Evolutionary conservation across 805 yeast species (phyloP), one percentile per base, ranked within the genome.

Genomic region (Hagleromyces aurorensis): DNA sequence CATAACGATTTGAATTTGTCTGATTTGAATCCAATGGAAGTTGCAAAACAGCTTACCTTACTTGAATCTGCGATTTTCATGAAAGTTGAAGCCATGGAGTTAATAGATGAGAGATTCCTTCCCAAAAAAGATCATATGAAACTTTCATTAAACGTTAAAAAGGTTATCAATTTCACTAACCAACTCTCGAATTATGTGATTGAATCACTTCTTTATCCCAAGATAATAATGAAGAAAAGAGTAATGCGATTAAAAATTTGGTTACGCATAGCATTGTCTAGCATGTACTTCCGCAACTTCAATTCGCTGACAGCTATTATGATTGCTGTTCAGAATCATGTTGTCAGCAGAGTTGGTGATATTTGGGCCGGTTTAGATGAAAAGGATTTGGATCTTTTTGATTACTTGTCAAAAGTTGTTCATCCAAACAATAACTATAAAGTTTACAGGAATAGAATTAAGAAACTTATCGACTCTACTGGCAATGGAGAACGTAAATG

Each of bases 281-380:
- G 86, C 41, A 63, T 78, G 23, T 78, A 80, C 44, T 64, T 81
- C 51, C 63, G 86, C 36, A 82, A 82, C 50, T 81, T 75, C 60
- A 82, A 82, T 48, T 76, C 91, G 0, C 60, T 82, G 38, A 87
- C 89, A 2, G 78, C 89, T 1, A 78, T 82, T 25, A 72, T 82
- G 61, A 79, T 86, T 1, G 68, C 86, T 2, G 60, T 82, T 38
- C 93, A 82, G 50, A 76, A 79, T 29, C 82, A 78, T 49, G 65
- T 78, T 23, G 59, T 82, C 23, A 74, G 84, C 0, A 64, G 91
- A 50, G 53, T 81, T 29, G 52, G 63, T n/a, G 61, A 55, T 23
- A 49, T 81, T 7, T 79, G 87, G 87, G 59, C 52, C 2, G 67
- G 61, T 1, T 50, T 81, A 20, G 65, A 75, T 1, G 69, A 61